phyloP scores from a whole-genome alignment of 2,329 filamentous ascomycete species.

The Diaporthe destruens region DNA sequence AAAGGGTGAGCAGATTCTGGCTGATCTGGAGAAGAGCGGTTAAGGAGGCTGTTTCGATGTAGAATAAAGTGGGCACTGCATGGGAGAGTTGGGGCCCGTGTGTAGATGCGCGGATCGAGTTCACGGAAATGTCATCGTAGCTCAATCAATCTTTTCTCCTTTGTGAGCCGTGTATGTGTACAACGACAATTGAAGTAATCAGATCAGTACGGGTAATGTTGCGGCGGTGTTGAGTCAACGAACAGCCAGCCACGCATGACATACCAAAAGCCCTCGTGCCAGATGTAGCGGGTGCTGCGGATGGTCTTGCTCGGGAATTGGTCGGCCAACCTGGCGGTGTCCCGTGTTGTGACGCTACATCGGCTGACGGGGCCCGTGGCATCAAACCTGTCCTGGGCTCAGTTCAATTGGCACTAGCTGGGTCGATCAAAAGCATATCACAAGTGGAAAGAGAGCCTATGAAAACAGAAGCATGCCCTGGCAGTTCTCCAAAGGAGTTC shows the following conservation, averaged over 20 bases:
- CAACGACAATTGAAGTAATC: conserved; percentile 9
- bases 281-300: no score
- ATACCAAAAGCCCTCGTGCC: no score
- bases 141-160: conserved; percentile 65
- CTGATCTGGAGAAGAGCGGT: conserved; percentile 80
- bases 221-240: no score
- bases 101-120: conserved; percentile 69
- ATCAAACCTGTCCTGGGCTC: no score
- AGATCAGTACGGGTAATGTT: not conserved
- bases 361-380: no score
- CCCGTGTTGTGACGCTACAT: no score
- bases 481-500: no score
- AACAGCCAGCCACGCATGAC: no score
- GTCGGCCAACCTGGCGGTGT: no score
- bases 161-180: conserved; percentile 70
- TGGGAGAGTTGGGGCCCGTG: conserved; percentile 60
- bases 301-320: no score
- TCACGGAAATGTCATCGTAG: conserved; percentile 62
- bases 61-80: conserved; percentile 48
- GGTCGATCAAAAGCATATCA: not conserved
- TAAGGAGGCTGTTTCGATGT: conserved; percentile 53
- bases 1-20: conserved; percentile 99
- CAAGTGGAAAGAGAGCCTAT: not conserved
- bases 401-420: no score
- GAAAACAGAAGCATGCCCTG: not conserved